Evolutionary conservation across 2,329 filamentous ascomycete genomes (phyloP).

Genomic region (Ilyonectria destructans): DNA sequence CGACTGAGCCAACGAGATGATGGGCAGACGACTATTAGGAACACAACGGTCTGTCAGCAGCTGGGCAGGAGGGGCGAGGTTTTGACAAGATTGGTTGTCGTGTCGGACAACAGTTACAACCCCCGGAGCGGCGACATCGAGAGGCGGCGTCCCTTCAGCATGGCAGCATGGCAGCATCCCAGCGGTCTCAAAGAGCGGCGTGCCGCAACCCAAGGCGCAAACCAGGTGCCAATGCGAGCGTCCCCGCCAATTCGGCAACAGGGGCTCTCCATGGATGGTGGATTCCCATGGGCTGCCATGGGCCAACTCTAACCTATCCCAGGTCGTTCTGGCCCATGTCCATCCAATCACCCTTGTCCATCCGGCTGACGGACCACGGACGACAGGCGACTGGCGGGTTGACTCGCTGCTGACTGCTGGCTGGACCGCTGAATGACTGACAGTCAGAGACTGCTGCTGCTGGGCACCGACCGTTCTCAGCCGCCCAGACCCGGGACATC

Average conservation of each 20-base stretch:
- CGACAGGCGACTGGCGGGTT: conserved; percentile 2
- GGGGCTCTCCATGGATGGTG: conserved; percentile 13
- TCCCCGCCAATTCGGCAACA: conserved; percentile 29
- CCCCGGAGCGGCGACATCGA: conserved; percentile 18
- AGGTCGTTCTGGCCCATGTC: conserved; percentile 11
- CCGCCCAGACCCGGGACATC: conserved; percentile 41
- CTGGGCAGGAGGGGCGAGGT: conserved; percentile 29
- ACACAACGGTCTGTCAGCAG: conserved; percentile 40
- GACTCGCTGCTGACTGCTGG: conserved; percentile 9
- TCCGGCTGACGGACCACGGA: neutral
- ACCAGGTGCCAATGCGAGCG: conserved; percentile 27
- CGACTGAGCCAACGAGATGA: conserved; percentile 39
- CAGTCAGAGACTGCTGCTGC: neutral
- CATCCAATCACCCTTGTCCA: conserved; percentile 21
- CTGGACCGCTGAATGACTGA: neutral
- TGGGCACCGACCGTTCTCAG: conserved; percentile 35
- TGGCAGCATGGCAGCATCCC: conserved; percentile 14
- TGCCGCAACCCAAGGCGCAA: conserved; percentile 26
- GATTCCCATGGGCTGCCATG: neutral
- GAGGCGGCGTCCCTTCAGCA: conserved; percentile 17
- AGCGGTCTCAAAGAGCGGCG: conserved; percentile 21
- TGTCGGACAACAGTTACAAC: conserved; percentile 17
- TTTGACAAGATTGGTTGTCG: conserved; percentile 38
- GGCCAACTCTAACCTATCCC: neutral
- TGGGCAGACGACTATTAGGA: conserved; percentile 35